phyloP scores from a whole-genome alignment of 169 alveolate genomes.

The Pseudocohnilembus persalinus region DNA sequence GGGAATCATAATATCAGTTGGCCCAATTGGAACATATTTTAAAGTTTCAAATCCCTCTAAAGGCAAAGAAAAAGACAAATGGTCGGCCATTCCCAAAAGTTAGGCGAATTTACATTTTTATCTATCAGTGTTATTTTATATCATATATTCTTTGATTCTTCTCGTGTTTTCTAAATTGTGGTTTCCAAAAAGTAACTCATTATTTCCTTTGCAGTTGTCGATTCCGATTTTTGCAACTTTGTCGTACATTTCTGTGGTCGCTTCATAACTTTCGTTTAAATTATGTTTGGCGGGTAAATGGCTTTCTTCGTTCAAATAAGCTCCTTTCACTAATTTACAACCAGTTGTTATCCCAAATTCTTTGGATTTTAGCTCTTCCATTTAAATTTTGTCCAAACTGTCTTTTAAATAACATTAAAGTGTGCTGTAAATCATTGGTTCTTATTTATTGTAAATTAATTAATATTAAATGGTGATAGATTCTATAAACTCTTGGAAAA shows the following conservation, averaged over 20 bases:
- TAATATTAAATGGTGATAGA: neutral
- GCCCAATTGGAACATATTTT: conserved; percentile 46
- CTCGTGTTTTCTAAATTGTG: conserved; percentile 30
- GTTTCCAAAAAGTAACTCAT: conserved; percentile 34
- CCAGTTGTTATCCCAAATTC: conserved; percentile 19
- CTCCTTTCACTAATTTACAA: conserved; percentile 46
- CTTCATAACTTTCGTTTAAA: neutral
- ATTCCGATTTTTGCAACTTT: conserved; percentile 35
- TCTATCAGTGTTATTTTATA: conserved; percentile 4
- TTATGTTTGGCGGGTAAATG: neutral
- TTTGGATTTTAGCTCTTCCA: conserved; percentile 29
- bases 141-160: conserved; percentile 17
- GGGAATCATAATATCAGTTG: conserved; percentile 48
- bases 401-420: neutral
- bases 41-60: conserved; percentile 34
- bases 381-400: neutral
- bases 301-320: conserved; percentile 36
- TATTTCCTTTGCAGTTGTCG: conserved; percentile 22
- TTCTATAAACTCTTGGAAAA: neutral
- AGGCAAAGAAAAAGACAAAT: conserved; percentile 29
- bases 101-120: conserved; percentile 33
- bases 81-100: conserved; percentile 43
- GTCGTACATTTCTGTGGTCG: neutral
- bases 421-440: neutral
- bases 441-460: neutral